phyloP scores from a whole-genome alignment of 345 rosid species.

The Xanthoceras sorbifolium region DNA sequence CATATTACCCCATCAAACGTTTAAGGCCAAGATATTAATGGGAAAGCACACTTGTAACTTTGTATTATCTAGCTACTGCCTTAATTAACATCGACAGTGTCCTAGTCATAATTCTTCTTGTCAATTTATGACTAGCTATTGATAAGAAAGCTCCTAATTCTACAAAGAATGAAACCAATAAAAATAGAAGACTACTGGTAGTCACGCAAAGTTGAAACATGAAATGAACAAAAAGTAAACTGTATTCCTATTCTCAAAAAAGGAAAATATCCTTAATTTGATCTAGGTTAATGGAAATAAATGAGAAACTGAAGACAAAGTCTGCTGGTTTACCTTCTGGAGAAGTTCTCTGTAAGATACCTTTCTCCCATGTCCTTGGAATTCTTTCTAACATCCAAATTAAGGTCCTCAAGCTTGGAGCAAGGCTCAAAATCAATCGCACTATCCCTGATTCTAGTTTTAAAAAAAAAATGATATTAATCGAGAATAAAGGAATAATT shows the following conservation, averaged over 20 bases:
- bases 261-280: not conserved
- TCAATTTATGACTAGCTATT: not conserved
- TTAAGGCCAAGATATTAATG: not conserved
- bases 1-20: not conserved
- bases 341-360: slow-evolving; percentile 27
- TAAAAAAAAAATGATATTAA: slow-evolving; percentile 13
- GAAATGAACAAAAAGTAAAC: not conserved
- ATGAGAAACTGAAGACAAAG: not conserved
- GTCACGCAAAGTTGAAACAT: not conserved
- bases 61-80: not conserved
- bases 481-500: slow-evolving; percentile 7
- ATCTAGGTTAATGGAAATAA: slow-evolving; percentile 3
- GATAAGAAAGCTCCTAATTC: not conserved
- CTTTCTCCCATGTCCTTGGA: slow-evolving; percentile 36
- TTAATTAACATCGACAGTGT: not conserved
- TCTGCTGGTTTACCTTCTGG: slow-evolving; percentile 42
- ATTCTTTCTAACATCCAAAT: slow-evolving; percentile 65
- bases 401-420: slow-evolving; percentile 72
- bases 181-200: not conserved
- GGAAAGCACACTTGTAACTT: not conserved
- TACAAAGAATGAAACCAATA: not conserved
- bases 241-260: not conserved
- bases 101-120: not conserved
- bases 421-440: slow-evolving; percentile 71
- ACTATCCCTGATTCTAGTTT: slow-evolving; percentile 43